A percentile compares a stretch with the other conserved stretches of the same genome.
phyloP scores from a whole-genome alignment of 257 asterid species.

The Phtheirospermum japonicum region DNA sequence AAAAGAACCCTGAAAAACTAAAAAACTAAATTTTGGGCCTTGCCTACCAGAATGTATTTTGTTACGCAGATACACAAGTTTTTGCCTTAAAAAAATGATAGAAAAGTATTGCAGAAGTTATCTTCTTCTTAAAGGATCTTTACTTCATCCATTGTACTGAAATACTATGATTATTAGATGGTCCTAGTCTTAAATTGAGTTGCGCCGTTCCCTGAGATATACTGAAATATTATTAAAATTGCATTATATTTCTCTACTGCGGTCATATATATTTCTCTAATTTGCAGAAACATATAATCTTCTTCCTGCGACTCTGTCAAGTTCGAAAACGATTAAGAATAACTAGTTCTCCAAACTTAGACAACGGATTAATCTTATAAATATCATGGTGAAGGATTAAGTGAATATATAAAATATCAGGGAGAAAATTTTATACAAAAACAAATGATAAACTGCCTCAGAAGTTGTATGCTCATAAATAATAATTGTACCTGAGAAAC shows the following conservation, averaged over 20 bases:
- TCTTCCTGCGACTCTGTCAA: constrained; percentile 16
- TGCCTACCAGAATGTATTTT: too few species aligned
- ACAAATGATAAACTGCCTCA: not conserved
- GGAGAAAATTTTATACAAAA: not conserved
- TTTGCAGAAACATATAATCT: constrained; percentile 8
- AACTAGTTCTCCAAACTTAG: constrained; percentile 5
- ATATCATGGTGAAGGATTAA: not conserved
- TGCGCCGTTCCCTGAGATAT: not conserved
- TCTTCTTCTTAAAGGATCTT: not conserved
- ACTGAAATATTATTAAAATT: not conserved
- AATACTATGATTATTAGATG: not conserved
- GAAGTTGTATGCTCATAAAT: constrained; percentile 11
- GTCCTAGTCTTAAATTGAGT: not conserved
- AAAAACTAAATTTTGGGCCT: too few species aligned
- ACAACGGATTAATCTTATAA: not conserved
- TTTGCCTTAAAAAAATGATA: not conserved
- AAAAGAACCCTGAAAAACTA: too few species aligned
- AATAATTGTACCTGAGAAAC: constrained; percentile 68
- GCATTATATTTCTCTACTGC: not conserved
- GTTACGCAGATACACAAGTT: too few species aligned
- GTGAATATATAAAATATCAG: constrained; percentile 12
- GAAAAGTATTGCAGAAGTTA: not conserved
- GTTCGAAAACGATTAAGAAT: not conserved
- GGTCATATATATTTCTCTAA: too few species aligned
- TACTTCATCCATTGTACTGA: not conserved